phyloP scores from a whole-genome alignment of 2,329 filamentous ascomycete species.

The Cladosporium velox region DNA sequence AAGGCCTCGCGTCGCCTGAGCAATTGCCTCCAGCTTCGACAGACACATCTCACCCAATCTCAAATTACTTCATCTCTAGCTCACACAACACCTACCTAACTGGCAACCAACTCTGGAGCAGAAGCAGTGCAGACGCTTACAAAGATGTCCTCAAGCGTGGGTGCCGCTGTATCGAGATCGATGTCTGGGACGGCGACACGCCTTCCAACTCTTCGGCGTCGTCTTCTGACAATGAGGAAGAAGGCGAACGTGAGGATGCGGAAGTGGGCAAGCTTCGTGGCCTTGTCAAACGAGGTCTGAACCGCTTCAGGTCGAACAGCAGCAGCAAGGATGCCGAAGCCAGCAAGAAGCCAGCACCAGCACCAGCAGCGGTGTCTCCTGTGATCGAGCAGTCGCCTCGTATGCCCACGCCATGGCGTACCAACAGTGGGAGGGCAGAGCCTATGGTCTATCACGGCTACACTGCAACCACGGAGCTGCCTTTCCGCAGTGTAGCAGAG shows the following conservation, averaged over 20 bases:
- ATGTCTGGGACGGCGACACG: slow-evolving; percentile 82
- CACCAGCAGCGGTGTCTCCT: slow-evolving; percentile 10
- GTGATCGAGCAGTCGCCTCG: slow-evolving; percentile 13
- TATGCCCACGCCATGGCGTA: slow-evolving; percentile 36
- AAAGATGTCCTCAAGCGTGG: slow-evolving; percentile 68
- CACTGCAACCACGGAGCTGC: slow-evolving; percentile 81
- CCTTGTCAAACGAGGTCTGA: slow-evolving; percentile 34
- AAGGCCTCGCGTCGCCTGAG: slow-evolving; percentile 39
- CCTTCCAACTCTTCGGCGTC: slow-evolving; percentile 44
- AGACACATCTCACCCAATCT: slow-evolving; percentile 58
- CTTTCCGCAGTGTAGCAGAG: slow-evolving; percentile 82
- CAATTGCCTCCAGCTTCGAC: slow-evolving; percentile 27
- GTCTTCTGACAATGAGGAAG: slow-evolving; percentile 36
- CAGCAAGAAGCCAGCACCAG: slow-evolving; percentile 4
- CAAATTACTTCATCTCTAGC: slow-evolving; percentile 91
- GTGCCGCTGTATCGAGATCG: slow-evolving; percentile 90
- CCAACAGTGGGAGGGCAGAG: slow-evolving; percentile 32
- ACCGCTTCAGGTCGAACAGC: slow-evolving; percentile 28
- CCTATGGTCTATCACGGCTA: slow-evolving; percentile 51
- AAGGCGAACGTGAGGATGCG: slow-evolving; percentile 34
- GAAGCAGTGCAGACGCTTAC: slow-evolving; percentile 76
- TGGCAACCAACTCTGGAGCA: slow-evolving; percentile 80
- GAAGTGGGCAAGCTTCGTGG: slow-evolving; percentile 39
- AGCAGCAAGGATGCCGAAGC: slow-evolving; percentile 21
- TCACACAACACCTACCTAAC: slow-evolving; percentile 93